A percentile compares a stretch with the other conserved stretches of the same genome.
These are phyloP conservation scores for Blepharisma stoltei DNA, from an alignment of 73 alveolate species.

Conservation along the genomic window DNA sequence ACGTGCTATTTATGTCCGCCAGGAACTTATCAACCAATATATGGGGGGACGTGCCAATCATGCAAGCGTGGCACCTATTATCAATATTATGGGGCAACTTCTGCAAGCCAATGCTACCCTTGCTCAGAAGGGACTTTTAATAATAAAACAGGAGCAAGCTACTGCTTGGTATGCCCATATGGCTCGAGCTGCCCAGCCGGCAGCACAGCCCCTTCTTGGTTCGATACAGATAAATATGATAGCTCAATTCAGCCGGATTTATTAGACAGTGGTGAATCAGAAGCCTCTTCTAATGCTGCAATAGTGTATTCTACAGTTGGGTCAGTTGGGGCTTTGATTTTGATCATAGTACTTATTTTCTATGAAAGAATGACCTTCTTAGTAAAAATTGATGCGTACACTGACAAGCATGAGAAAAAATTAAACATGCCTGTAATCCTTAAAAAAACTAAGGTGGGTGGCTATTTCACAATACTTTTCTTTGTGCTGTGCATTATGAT, in stretches of 20 bases:
- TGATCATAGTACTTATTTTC: background rate
- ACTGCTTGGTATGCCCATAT: background rate
- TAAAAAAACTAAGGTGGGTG: background rate
- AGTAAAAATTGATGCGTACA: background rate
- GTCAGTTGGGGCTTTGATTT: background rate
- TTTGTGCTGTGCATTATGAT: background rate
- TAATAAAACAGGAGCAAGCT: background rate
- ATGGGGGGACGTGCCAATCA: background rate
- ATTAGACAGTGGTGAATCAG: background rate
- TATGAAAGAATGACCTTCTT: background rate
- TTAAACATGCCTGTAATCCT: background rate
- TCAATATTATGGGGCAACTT: slow-evolving; percentile 9
- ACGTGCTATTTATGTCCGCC: background rate
- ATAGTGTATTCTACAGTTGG: background rate
- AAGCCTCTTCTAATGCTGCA: background rate
- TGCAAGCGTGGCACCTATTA: background rate
- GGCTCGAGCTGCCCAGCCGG: slow-evolving; percentile 9
- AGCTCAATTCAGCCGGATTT: background rate
- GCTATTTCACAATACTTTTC: background rate
- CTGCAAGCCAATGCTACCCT: background rate
- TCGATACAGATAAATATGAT: background rate
- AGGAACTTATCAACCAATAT: background rate
- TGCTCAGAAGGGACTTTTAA: slow-evolving; percentile 1
- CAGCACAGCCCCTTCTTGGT: background rate
- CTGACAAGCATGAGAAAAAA: background rate